Percentiles rank a stretch among this genome's conserved stretches.
Conservation (phyloP, 331 rosid genomes). For the Dryas integrifolia region DNA sequence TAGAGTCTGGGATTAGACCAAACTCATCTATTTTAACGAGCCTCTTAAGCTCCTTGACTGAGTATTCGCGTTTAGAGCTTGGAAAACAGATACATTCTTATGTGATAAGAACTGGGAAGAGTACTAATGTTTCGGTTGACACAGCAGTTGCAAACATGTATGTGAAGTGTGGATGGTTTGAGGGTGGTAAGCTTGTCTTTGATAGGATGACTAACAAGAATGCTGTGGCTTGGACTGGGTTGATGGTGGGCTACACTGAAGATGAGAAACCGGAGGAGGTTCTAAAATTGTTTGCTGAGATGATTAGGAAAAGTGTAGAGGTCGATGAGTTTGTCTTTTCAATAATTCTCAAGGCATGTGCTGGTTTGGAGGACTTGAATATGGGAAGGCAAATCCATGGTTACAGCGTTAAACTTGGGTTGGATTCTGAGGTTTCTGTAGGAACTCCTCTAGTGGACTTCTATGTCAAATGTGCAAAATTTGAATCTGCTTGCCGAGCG, state of each 20-base stretch:
- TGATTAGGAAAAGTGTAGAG: constrained; percentile 43
- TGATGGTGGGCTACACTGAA: constrained; percentile 58
- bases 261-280: constrained; percentile 39
- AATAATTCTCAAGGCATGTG: constrained; percentile 54
- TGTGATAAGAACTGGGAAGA: constrained; percentile 41
- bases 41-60: constrained; percentile 37
- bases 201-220: constrained; percentile 42
- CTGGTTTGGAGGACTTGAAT: constrained; percentile 42
- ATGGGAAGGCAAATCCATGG: constrained; percentile 51
- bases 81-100: constrained; percentile 54
- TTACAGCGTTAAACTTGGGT: constrained; percentile 47
- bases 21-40: constrained; percentile 38
- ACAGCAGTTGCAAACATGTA: constrained; percentile 50
- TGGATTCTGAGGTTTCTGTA: constrained; percentile 56
- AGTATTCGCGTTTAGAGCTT: constrained; percentile 33
- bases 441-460: constrained; percentile 68
- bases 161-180: constrained; percentile 55
- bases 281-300: constrained; percentile 40
- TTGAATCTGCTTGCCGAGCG: constrained; percentile 44
- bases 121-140: constrained; percentile 29
- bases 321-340: constrained; percentile 57
- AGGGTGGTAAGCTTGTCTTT: constrained; percentile 46
- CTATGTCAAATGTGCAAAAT: constrained; percentile 52
- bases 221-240: constrained; percentile 55
- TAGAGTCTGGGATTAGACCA: constrained; percentile 35